phyloP scores from a whole-genome alignment of 208 protist genomes.

The Leishmania lainsoni region DNA sequence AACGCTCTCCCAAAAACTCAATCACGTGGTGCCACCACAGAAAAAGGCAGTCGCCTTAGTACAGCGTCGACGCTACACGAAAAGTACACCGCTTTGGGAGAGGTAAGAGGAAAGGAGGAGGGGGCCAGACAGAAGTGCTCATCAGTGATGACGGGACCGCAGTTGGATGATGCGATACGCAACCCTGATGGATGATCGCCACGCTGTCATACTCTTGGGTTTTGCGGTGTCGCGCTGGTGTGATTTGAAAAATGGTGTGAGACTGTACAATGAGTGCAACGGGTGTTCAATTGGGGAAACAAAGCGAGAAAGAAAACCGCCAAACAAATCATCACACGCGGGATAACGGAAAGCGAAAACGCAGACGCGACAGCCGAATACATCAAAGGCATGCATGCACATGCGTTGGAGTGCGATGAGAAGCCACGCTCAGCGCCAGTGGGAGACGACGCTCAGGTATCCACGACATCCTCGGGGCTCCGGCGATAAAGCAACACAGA shows the following conservation, averaged over 20 bases:
- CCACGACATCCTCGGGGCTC: constrained; percentile 36
- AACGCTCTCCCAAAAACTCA: not conserved
- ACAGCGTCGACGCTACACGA: not conserved
- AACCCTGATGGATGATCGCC: not conserved
- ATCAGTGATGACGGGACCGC: not conserved
- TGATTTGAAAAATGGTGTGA: not conserved
- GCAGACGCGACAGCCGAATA: not conserved
- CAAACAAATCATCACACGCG: not conserved
- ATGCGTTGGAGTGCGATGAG: not conserved
- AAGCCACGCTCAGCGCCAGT: not conserved
- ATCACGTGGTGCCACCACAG: not conserved
- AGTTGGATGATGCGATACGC: not conserved
- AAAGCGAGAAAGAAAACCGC: not conserved
- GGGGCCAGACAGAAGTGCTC: not conserved
- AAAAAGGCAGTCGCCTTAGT: not conserved
- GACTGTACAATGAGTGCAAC: not conserved
- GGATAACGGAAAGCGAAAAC: not conserved
- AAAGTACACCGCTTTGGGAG: not conserved
- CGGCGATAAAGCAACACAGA: constrained; percentile 62
- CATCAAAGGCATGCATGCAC: not conserved
- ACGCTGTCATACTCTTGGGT: not conserved
- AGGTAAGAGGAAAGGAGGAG: not conserved
- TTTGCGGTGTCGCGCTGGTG: not conserved
- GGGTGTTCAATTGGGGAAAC: not conserved
- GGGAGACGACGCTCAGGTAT: constrained; percentile 1